Base-by-base conservation (phyloP, 2,329 filamentous ascomycete species). In the Exophiala sp. region DNA sequence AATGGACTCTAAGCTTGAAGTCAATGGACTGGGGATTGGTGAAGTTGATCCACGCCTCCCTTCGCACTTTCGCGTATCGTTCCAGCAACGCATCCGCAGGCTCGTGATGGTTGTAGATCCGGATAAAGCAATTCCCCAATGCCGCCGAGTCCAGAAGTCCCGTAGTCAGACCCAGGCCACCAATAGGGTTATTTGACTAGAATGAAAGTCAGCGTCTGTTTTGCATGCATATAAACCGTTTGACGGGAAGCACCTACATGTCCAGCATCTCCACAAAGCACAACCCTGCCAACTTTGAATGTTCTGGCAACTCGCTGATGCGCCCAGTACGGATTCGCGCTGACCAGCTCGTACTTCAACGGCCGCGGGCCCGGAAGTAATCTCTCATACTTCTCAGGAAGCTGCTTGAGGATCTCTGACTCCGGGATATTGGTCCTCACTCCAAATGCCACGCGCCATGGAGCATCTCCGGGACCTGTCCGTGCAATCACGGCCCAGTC, bases 141-240 rank as follows among this genome's bases (percentile, higher is more conserved):
- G 78, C 78, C 8, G 77, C 79, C 2, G 80, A 73, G 56, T 83
- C 80, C 11, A 79, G 76, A 46, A 83, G 78, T 0, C 80, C 80
- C 3, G 79, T 79, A 0, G 79, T 82, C 43, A 83, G 74, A 1
- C 80, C 80, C 10, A 82, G 68, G 0, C 80, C 80, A 40, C 80
- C 80, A 64, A 74, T 73, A 6, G 50, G 71, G 60, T 75, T 76
- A 58, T 73, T 75, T 3, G 34, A 47, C 44, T 47, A 19, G 16
- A 14, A 34, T 19, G 14, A 18, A 14, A 16, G 21, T 39, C 3
- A 27, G 24, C 10, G 24, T 27, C 10, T 5, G 24, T 27, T 27
- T 5, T 27, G 24, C 10, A 27, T 6, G 6, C 24, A 27, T 6
- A 27, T 27, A 10, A 27, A 27, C 10, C 24, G 24, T 6, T 27